Evolutionary conservation across 371 early-diverging fungal species (phyloP).

Genomic region (Saksenaea oblongispora): DNA sequence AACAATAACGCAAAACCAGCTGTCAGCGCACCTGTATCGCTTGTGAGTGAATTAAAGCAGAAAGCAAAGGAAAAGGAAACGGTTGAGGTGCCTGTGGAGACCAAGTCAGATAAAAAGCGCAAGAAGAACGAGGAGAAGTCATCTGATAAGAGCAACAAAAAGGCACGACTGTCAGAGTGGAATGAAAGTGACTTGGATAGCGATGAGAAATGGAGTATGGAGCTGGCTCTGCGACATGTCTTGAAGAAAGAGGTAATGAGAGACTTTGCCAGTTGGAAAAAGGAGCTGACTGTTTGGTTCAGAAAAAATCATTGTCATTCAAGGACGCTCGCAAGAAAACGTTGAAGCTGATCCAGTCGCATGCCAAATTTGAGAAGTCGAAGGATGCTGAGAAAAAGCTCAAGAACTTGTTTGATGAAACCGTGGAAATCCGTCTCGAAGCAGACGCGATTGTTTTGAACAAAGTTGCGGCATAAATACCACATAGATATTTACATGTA

Average conservation of each 20-base stretch:
- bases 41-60: constrained; percentile 61
- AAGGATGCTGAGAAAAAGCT: constrained; percentile 19
- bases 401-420: constrained; percentile 17
- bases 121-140: constrained; percentile 29
- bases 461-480: background rate
- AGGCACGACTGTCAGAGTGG: constrained; percentile 24
- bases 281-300: background rate
- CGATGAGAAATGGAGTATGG: constrained; percentile 24
- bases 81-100: background rate
- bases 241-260: constrained; percentile 22
- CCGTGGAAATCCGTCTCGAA: constrained; percentile 20
- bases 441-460: constrained; percentile 12
- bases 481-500: background rate
- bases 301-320: constrained; percentile 26
- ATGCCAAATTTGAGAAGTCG: constrained; percentile 21
- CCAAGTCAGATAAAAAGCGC: constrained; percentile 14
- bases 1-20: background rate
- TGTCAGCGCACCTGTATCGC: constrained; percentile 45
- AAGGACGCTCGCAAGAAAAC: constrained; percentile 41
- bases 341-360: constrained; percentile 30
- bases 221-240: constrained; percentile 32
- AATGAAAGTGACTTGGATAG: constrained; percentile 27
- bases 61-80: constrained; percentile 28
- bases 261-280: background rate
- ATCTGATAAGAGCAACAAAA: constrained; percentile 15